Conservation (phyloP, 352 stramenopile genomes). For the Pythium phragmiticola region DNA sequence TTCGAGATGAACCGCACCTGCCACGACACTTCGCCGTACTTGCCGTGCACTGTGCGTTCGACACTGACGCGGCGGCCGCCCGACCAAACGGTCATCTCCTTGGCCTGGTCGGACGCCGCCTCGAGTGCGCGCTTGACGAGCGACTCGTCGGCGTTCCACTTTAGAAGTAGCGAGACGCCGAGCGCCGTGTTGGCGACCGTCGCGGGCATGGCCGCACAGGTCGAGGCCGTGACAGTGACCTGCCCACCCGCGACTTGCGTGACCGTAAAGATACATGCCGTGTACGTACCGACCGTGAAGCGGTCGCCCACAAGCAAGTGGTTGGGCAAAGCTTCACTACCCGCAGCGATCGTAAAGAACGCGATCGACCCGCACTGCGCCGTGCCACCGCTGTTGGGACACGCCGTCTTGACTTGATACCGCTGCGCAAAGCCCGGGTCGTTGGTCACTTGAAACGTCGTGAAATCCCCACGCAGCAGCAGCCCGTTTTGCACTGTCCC, state of each 20-base stretch:
- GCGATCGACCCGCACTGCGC: constrained; percentile 30
- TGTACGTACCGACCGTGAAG: constrained; percentile 54
- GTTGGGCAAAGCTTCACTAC: constrained; percentile 31
- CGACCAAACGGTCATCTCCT: constrained; percentile 41
- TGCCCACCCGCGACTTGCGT: constrained; percentile 27
- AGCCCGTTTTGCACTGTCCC: constrained; percentile 46
- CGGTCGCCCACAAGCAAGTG: constrained; percentile 44
- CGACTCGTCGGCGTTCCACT: constrained; percentile 69
- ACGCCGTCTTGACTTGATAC: constrained; percentile 42
- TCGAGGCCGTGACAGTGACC: constrained; percentile 37
- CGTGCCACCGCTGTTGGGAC: constrained; percentile 12
- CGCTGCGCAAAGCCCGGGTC: constrained; percentile 59
- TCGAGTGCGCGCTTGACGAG: constrained; percentile 54
- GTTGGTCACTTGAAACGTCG: constrained; percentile 76
- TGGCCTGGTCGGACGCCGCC: constrained; percentile 41
- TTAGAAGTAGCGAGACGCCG: constrained; percentile 36
- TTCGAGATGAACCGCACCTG: constrained; percentile 94
- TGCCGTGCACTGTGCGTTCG: constrained; percentile 87
- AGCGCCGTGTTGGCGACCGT: constrained; percentile 23
- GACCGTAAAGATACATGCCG: constrained; percentile 57
- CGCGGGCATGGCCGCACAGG: constrained; percentile 30
- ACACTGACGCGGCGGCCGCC: constrained; percentile 82
- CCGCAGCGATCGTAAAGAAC: constrained; percentile 32
- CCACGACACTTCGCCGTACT: constrained; percentile 95
- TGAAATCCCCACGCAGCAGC: constrained; percentile 89